phyloP scores from a whole-genome alignment of 768 basidiomycete genomes.

The Steccherinum ochraceum region DNA sequence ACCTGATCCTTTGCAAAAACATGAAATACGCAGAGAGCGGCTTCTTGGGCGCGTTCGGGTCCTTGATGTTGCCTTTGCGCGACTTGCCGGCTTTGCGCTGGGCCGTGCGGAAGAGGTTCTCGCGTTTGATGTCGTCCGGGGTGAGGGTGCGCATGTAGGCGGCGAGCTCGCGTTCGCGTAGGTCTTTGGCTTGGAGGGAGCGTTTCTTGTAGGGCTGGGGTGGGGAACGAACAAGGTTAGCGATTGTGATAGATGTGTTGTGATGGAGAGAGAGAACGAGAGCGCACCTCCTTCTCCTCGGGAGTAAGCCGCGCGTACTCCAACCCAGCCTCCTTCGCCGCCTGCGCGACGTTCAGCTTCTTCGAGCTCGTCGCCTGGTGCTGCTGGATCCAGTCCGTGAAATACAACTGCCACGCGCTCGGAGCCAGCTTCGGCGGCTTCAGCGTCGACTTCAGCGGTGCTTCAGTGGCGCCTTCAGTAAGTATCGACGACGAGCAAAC shows the following conservation, averaged over 20 bases:
- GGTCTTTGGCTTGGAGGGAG: slow-evolving; percentile 80
- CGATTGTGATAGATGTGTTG: background rate
- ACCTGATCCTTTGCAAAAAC: slow-evolving; percentile 88
- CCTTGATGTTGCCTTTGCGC: slow-evolving; percentile 90
- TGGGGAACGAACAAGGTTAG: background rate
- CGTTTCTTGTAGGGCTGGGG: slow-evolving; percentile 77
- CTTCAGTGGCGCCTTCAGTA: slow-evolving; percentile 37
- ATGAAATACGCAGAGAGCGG: slow-evolving; percentile 92
- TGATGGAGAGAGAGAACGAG: slow-evolving; percentile 14
- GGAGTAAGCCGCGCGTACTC: slow-evolving; percentile 75
- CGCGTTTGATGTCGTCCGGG: slow-evolving; percentile 90
- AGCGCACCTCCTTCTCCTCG: slow-evolving; percentile 78
- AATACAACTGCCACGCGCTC: slow-evolving; percentile 95
- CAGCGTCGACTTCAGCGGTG: slow-evolving; percentile 67
- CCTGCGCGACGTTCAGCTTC: slow-evolving; percentile 92
- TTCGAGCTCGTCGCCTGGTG: slow-evolving; percentile 73
- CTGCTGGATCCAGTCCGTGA: slow-evolving; percentile 90
- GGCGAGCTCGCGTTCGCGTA: slow-evolving; percentile 73
- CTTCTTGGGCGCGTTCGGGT: slow-evolving; percentile 95
- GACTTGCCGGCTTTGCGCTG: slow-evolving; percentile 93
- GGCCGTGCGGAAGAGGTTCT: slow-evolving; percentile 86
- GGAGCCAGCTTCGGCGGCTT: slow-evolving; percentile 88
- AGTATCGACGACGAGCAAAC: slow-evolving; percentile 17
- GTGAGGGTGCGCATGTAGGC: slow-evolving; percentile 86
- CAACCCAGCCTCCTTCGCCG: slow-evolving; percentile 89